Evolutionary conservation across 352 stramenopile genomes (phyloP), one percentile per base, ranked within the genome.

Genomic region (Globisporangium polare): DNA sequence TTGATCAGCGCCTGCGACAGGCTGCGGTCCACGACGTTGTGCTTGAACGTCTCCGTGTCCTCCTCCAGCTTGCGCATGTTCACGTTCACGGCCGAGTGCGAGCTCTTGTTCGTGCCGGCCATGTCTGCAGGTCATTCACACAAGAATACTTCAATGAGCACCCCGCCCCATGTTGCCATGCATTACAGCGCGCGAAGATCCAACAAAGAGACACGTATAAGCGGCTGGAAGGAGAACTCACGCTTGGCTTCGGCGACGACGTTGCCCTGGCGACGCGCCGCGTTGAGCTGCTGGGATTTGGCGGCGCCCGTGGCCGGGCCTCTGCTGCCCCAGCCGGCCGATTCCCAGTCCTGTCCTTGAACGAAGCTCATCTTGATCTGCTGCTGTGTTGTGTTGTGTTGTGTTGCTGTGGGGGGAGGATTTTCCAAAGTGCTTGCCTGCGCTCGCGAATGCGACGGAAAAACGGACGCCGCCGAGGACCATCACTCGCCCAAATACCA

Each of bases 1-100:
- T 99, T 96, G 77, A 96, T 90, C 26, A 99, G 91, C 17, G 95
- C 91, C 74, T 99, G 83, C 46, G 87, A 92, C 22, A 97, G 71
- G 35, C 74, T 92, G 60, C 83, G 84, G 70, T 97, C 88, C 50
- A 96, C 89, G 2, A 75, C 79, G 24, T 91, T 81, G 89, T 82
- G 86, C 72, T 96, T 96, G 64, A 97, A 96, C 60, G 80, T 88
- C 60, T 97, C 91, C 58, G 79, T 83, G 57, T 96, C 86, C 52
- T 97, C 88, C 61, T 97, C 91, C 17, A 97, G 78, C 76, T 97
- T 97, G 63, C 85, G 84, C 69, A 92, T 83, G 80, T 96, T 96
- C 42, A 90, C 72, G 60, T 74, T 78, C 2, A 72, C 77, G n/a
- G 67, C 75, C 41, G 72, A 82, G 68, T 97, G 88, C 31, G 86